Evolutionary conservation across 2,329 filamentous ascomycete species (phyloP), one percentile per base, ranked within the genome.

Genomic region (Microcera coccophila): DNA sequence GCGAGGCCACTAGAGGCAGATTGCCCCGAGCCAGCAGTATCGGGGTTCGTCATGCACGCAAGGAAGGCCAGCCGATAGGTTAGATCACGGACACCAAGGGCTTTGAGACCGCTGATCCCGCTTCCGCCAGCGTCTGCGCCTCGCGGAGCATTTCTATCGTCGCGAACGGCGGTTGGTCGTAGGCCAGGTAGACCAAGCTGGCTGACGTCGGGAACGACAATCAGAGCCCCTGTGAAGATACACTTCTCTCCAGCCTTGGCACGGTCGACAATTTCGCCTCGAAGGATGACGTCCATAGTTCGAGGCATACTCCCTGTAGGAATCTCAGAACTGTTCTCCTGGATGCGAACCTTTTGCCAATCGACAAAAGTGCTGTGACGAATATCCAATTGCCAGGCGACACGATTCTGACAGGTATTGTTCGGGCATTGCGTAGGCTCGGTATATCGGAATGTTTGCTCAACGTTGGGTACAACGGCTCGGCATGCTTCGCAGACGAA

Each of bases 161-260:
- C 91, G 47, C 91, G 81, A 28, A 91, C 81, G 16, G 90, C 87
- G 47, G 90, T 89, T 14, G 89, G 85, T 42, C 85, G 78, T 18
- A 90, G 76, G 36, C 93, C 93, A 2, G 93, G 93, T 21, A 97
- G 81, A 29, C 90, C 85, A 43, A 98, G 80, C 64, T 97, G 93
- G 61, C 90, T 95, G 47, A 98, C 89, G 64, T 98, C 93, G 1
- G 93, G 93, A 24, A 98, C 90, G 15, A 98, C 93, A 47, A 98
- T 97, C 51, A 97, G 70, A 4, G 90, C 90, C 51, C 93, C 93
- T 0, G 91, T 97, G 66, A 98, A 98, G 59, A 98, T 88, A 65
- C 93, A 98, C 68, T 95, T 96, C 68, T 98, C 93, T 51, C 93
- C 93, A 37, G 93, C 93, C 72, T 97, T 97, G 39, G 91, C 90